These are phyloP conservation scores for Kluyveromyces starmeri DNA, from an alignment of 805 yeast species.

Conservation along the genomic window DNA sequence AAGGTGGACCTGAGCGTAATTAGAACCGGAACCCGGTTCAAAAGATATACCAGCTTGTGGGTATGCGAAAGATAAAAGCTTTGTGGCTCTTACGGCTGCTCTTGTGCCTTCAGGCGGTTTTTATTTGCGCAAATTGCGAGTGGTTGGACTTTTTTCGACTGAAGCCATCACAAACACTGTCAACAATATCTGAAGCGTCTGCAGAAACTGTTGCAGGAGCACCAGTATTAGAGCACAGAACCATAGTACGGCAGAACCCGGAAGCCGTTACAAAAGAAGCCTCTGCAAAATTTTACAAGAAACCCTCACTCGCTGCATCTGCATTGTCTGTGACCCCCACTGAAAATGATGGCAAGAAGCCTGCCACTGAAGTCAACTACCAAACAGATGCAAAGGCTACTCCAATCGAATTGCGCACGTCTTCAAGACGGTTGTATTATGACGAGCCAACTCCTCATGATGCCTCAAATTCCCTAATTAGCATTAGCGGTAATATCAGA, in stretches of 20 bases:
- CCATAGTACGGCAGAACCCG: not conserved
- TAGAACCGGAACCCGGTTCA: too few relatives aligned
- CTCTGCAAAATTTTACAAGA: not conserved
- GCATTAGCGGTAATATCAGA: conserved; percentile 3
- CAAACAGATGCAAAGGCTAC: not conserved
- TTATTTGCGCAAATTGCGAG: too few relatives aligned
- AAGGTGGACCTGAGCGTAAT: too few relatives aligned
- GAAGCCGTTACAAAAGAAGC: not conserved
- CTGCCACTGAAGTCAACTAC: not conserved
- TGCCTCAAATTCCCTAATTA: conserved; percentile 5
- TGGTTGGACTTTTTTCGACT: too few relatives aligned
- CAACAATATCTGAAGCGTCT: not conserved
- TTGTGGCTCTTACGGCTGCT: too few relatives aligned
- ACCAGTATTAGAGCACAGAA: not conserved
- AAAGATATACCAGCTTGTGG: too few relatives aligned
- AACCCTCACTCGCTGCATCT: not conserved
- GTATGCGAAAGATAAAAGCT: too few relatives aligned
- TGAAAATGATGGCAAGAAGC: not conserved
- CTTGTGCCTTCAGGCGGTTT: too few relatives aligned
- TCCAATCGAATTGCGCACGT: too few relatives aligned
- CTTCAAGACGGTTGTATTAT: not conserved
- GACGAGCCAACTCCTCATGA: too few relatives aligned
- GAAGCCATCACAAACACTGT: too few relatives aligned
- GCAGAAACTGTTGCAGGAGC: not conserved
- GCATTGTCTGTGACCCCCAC: not conserved